Evolutionary conservation across 2,329 filamentous ascomycete species (phyloP).

Genomic region (Trichoderma sp.): DNA sequence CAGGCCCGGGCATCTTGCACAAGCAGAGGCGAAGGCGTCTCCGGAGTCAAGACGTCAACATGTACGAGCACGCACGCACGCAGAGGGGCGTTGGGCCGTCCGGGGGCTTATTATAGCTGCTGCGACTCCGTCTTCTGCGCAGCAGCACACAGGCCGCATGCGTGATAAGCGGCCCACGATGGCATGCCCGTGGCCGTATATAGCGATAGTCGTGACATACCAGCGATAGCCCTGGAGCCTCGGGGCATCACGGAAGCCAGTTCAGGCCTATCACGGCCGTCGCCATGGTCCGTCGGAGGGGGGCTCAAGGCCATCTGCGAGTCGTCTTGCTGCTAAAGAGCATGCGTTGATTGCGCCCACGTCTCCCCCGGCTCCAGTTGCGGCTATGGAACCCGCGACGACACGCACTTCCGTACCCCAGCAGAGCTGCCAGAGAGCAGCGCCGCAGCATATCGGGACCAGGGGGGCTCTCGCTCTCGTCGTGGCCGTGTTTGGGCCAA

Average conservation of each 20-base stretch:
- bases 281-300: neutral
- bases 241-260: neutral
- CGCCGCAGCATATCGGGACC: neutral
- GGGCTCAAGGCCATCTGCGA: neutral
- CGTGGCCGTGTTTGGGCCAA: constrained; percentile 25
- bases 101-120: constrained; percentile 13
- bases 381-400: constrained; percentile 3
- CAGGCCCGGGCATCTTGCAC: neutral
- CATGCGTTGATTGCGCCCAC: constrained; percentile 26
- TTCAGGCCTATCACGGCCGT: constrained; percentile 5
- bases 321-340: constrained; percentile 14
- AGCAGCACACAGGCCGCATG: neutral
- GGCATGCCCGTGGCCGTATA: constrained; percentile 1
- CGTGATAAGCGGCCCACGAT: neutral
- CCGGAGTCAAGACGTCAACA: neutral
- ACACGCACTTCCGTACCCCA: constrained; percentile 23
- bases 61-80: neutral
- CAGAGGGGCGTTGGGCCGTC: neutral
- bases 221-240: neutral
- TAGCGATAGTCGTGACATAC: neutral
- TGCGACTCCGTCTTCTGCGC: neutral
- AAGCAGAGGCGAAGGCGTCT: neutral
- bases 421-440: neutral
- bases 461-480: neutral
- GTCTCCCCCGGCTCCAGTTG: constrained; percentile 10